A percentile compares a stretch with the other conserved stretches of the same genome.
These are phyloP conservation scores for Chaetomidium leptoderma DNA, from an alignment of 495 filamentous ascomycete genomes.

Conservation along the genomic window DNA sequence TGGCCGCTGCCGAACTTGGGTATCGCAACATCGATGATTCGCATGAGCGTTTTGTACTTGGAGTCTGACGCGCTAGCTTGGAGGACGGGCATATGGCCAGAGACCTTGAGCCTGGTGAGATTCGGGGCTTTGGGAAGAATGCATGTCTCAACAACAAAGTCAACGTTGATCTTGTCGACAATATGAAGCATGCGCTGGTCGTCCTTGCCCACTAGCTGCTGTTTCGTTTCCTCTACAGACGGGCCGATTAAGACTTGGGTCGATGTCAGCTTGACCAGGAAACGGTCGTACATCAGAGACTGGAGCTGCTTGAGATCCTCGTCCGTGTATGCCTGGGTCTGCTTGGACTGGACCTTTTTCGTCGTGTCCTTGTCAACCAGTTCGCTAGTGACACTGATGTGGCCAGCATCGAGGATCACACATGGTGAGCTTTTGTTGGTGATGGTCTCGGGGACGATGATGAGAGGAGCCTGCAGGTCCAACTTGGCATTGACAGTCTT, in stretches of 20 bases:
- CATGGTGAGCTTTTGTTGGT: constrained; percentile 74
- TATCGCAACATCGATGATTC: constrained; percentile 89
- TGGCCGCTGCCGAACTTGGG: constrained; percentile 68
- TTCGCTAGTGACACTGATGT: constrained; percentile 88
- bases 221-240: constrained; percentile 83
- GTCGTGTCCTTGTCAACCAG: constrained; percentile 86
- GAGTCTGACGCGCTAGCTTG: constrained; percentile 88
- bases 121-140: constrained; percentile 93
- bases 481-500: constrained; percentile 96
- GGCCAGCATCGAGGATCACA: constrained; percentile 91
- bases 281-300: constrained; percentile 92
- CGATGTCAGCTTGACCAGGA: constrained; percentile 82
- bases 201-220: constrained; percentile 69
- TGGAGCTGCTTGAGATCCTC: constrained; percentile 84
- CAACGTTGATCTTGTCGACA: constrained; percentile 93
- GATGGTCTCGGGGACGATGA: constrained; percentile 92
- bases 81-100: constrained; percentile 84
- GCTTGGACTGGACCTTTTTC: constrained; percentile 83
- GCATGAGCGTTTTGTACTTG: constrained; percentile 96
- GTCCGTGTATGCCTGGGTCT: constrained; percentile 80
- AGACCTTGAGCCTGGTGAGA: constrained; percentile 86
- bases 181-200: constrained; percentile 75
- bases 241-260: constrained; percentile 94
- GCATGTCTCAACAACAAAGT: constrained; percentile 86
- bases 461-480: constrained; percentile 90